Evolutionary conservation across 495 filamentous ascomycete genomes (phyloP).

Genomic region (Aspergillus nidulans): DNA sequence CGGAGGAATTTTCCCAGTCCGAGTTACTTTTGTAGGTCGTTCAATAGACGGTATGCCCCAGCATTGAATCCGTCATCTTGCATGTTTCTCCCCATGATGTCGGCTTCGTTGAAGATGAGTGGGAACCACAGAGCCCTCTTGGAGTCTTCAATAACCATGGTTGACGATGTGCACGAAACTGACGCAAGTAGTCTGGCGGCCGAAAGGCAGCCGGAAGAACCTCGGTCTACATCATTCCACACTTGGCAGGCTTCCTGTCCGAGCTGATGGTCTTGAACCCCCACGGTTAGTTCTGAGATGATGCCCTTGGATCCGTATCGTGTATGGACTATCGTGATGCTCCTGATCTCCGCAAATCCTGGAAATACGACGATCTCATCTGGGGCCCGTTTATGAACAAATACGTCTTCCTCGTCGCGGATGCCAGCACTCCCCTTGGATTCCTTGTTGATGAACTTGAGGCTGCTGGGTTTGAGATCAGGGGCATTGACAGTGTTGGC

Average conservation of each 20-base stretch:
- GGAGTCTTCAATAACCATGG: too few species aligned
- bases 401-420: slow-evolving; percentile 69
- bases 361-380: slow-evolving; percentile 72
- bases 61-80: too few species aligned
- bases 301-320: too few species aligned
- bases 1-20: too few species aligned
- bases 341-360: slow-evolving; percentile 60
- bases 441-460: slow-evolving; percentile 63
- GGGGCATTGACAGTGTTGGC: slow-evolving; percentile 75
- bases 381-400: slow-evolving; percentile 79
- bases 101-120: too few species aligned
- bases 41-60: too few species aligned
- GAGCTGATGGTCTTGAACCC: background rate
- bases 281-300: background rate
- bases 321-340: slow-evolving; percentile 70
- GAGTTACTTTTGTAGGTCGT: too few species aligned
- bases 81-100: too few species aligned
- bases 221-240: background rate
- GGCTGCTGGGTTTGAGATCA: slow-evolving; percentile 59
- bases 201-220: background rate
- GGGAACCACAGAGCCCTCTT: too few species aligned
- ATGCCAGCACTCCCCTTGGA: slow-evolving; percentile 62
- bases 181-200: background rate
- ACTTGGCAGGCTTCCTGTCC: background rate
- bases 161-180: too few species aligned